Evolutionary conservation across 108 stramenopile genomes (phyloP).

Genomic region (Fragilaria radians): DNA sequence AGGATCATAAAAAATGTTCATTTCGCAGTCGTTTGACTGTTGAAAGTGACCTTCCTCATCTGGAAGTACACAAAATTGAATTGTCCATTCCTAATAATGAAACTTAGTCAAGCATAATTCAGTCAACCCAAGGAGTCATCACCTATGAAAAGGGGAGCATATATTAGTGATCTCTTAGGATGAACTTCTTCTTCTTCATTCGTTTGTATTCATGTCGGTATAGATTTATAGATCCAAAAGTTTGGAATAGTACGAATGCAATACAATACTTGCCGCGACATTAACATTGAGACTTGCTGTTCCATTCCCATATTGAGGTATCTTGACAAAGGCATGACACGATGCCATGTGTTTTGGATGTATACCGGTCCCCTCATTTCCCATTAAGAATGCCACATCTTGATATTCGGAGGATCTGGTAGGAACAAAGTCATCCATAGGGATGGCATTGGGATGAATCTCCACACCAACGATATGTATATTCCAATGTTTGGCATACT

Average conservation of each 20-base stretch:
- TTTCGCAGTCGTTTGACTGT: neutral
- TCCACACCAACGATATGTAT: conserved; percentile 72
- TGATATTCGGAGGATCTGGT: conserved; percentile 15
- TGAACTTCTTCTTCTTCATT: too few relatives aligned
- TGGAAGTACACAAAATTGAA: neutral
- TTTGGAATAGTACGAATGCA: conserved; percentile 32
- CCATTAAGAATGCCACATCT: conserved; percentile 69
- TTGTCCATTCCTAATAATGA: neutral
- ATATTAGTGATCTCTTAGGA: too few relatives aligned
- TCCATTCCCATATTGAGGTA: conserved; percentile 79
- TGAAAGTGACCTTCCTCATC: neutral
- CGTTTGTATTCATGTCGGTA: too few relatives aligned
- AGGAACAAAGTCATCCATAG: conserved; percentile 29
- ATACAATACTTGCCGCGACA: conserved; percentile 60
- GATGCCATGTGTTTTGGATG: conserved; percentile 55
- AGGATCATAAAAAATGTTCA: neutral
- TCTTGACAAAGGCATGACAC: conserved; percentile 62
- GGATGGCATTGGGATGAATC: conserved; percentile 45
- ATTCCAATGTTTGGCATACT: conserved; percentile 18
- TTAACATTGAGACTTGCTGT: conserved; percentile 87
- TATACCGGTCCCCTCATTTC: conserved; percentile 82
- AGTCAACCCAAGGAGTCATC: too few relatives aligned
- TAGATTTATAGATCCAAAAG: too few relatives aligned
- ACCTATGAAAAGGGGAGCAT: too few relatives aligned
- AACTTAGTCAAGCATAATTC: too few relatives aligned